Conservation (phyloP, 768 basidiomycete genomes). For the Lentinus brumalis region DNA sequence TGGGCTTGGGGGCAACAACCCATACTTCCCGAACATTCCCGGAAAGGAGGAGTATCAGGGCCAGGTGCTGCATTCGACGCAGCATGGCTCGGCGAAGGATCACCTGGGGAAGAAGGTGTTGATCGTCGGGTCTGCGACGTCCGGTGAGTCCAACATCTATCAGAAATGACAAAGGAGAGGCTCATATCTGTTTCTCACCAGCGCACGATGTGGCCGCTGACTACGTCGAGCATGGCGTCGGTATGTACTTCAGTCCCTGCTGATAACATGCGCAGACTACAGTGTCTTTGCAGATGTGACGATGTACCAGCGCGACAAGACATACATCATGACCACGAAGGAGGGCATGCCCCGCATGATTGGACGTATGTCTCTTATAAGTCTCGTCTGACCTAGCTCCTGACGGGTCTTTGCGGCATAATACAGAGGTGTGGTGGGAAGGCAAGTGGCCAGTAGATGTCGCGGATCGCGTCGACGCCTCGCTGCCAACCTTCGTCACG, state of each 20-base stretch:
- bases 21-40: constrained; percentile 38
- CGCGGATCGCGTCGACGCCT: constrained; percentile 56
- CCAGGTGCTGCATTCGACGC: constrained; percentile 57
- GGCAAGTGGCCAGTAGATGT: constrained; percentile 49
- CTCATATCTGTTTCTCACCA: neutral
- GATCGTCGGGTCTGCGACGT: constrained; percentile 69
- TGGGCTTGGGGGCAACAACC: constrained; percentile 41
- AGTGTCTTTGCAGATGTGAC: constrained; percentile 46
- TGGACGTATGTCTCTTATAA: constrained; percentile 25
- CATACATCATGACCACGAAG: constrained; percentile 47
- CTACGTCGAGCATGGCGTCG: constrained; percentile 46
- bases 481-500: constrained; percentile 43
- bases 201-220: constrained; percentile 55
- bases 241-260: constrained; percentile 26
- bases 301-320: constrained; percentile 59
- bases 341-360: constrained; percentile 37
- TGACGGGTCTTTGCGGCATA: neutral
- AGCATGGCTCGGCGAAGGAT: constrained; percentile 54
- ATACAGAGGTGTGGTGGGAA: constrained; percentile 43
- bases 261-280: neutral
- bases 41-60: constrained; percentile 63
- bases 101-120: constrained; percentile 71
- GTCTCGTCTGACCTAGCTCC: neutral
- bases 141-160: constrained; percentile 34
- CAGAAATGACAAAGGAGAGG: neutral